Evolutionary conservation across 805 yeast species (phyloP).

Genomic region (Brettanomyces custersianus): DNA sequence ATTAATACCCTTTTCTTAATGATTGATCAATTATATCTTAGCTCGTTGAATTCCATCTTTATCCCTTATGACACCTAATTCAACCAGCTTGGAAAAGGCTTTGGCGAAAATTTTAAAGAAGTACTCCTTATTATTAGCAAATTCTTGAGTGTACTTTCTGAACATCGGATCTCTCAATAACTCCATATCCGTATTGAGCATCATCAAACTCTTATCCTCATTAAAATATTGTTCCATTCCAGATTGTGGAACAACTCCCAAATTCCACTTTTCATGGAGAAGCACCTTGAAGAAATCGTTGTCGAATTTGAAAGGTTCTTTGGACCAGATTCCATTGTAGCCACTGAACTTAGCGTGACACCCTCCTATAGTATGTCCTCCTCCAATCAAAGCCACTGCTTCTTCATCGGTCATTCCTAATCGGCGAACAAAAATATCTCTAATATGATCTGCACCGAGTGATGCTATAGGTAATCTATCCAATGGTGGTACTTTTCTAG

Average conservation of each 20-base stretch:
- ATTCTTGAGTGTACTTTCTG: conserved; percentile 51
- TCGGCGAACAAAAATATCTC: conserved; percentile 46
- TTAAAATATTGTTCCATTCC: conserved; percentile 32
- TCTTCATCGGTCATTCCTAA: conserved; percentile 66
- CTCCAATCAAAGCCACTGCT: conserved; percentile 64
- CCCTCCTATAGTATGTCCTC: conserved; percentile 71
- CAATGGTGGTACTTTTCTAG: conserved; percentile 46
- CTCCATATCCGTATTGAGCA: conserved; percentile 78
- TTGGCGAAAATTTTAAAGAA: conserved; percentile 58
- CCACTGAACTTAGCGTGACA: conserved; percentile 53
- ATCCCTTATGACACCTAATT: conserved; percentile 31
- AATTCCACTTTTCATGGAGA: conserved; percentile 37
- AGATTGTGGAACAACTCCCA: conserved; percentile 31
- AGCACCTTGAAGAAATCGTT: conserved; percentile 37
- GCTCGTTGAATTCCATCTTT: conserved; percentile 23
- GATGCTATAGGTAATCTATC: conserved; percentile 73
- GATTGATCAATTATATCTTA: conserved; percentile 11
- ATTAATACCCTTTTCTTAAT: not conserved
- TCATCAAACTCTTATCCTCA: conserved; percentile 47
- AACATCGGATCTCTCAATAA: conserved; percentile 49
- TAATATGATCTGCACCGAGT: conserved; percentile 54
- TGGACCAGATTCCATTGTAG: conserved; percentile 42
- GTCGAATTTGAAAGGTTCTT: conserved; percentile 30
- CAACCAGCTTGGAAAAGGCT: conserved; percentile 59
- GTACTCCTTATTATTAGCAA: conserved; percentile 54